Evolutionary conservation across 345 rosid species (phyloP), one percentile per base, ranked within the genome.

Genomic region (Cardamine chenopodiifolia): DNA sequence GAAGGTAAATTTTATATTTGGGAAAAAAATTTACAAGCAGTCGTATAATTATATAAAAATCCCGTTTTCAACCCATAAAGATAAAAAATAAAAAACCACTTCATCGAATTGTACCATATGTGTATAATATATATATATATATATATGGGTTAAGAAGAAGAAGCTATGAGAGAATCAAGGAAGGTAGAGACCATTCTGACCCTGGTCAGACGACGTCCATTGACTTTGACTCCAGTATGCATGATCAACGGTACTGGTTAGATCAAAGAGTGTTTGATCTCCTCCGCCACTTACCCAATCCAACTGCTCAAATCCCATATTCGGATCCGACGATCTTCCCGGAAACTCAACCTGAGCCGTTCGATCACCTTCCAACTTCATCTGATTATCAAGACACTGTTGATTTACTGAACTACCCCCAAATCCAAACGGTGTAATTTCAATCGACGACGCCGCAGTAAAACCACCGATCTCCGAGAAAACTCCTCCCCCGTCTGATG

Each of bases 161-260:
- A 45, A 76, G 58, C 50, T 74, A 19, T 83, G 76, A 61, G 76
- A 57, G 60, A 45, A 68, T 82, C 86, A 93, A 81, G 98, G 98
- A 66, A 93, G 90, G 63, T 82, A 93, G 20, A 89, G 88, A 74
- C 76, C 76, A 25, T 81, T 70, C 13, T 84, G 94, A 79, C 90
- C 88, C 40, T 83, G 89, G 79, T 85, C 92, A 59, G 77, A 58
- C 31, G 61, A 48, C 23, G 57, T 65, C 96, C 96, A 94, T 70
- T 86, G 98, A 78, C 77, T 81, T 68, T 87, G 93, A 82, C 83
- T 80, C 98, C 98, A 94, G 88, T 88, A 91, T 4, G 86, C 78
- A 63, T 88, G 94, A 88, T 91, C 98, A 80, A 78, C 81, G 63
- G 73, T 66, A 14, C 78, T 78, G 0, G 94, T 83, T 45, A 93